phyloP scores from a whole-genome alignment of 176 grass and related monocot genomes.

The Microstegium vimineum region DNA sequence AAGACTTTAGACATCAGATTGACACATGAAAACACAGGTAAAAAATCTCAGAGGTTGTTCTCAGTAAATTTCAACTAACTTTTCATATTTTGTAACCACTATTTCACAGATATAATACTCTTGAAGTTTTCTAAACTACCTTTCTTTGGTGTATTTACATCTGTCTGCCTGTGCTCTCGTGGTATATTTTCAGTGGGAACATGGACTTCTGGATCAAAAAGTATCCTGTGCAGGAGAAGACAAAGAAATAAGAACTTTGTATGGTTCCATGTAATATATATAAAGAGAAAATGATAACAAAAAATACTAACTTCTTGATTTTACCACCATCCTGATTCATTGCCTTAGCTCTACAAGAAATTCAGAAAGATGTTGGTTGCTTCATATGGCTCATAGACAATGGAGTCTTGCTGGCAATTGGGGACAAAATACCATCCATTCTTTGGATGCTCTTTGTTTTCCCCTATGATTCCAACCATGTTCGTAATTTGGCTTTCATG shows the following conservation, averaged over 20 bases:
- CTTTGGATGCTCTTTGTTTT: slow-evolving; percentile 71
- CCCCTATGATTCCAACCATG: slow-evolving; percentile 86
- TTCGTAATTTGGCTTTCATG: slow-evolving; percentile 78
- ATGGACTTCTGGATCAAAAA: slow-evolving; percentile 53
- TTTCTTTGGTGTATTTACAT: slow-evolving; percentile 22
- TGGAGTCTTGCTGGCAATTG: slow-evolving; percentile 46
- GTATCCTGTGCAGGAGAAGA: slow-evolving; percentile 49
- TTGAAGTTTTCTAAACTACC: slow-evolving; percentile 22
- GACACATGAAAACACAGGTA: background rate
- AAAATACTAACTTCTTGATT: slow-evolving; percentile 68
- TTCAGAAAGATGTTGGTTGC: slow-evolving; percentile 31
- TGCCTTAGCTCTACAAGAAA: slow-evolving; percentile 44
- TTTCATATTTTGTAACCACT: background rate
- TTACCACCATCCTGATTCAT: slow-evolving; percentile 36
- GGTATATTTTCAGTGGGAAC: slow-evolving; percentile 28
- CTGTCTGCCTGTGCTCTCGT: background rate
- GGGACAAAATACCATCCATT: slow-evolving; percentile 55
- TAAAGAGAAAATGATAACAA: background rate
- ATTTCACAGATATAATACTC: background rate
- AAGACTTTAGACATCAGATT: slow-evolving; percentile 8
- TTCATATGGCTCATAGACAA: slow-evolving; percentile 51
- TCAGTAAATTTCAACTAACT: slow-evolving; percentile 18
- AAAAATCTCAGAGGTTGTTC: slow-evolving; percentile 7
- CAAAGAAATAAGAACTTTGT: slow-evolving; percentile 13
- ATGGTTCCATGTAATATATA: background rate